Percentiles rank a stretch among this genome's conserved stretches.
Evolutionary conservation across 257 asterid species (phyloP).

Genomic region (Salvia splendens): DNA sequence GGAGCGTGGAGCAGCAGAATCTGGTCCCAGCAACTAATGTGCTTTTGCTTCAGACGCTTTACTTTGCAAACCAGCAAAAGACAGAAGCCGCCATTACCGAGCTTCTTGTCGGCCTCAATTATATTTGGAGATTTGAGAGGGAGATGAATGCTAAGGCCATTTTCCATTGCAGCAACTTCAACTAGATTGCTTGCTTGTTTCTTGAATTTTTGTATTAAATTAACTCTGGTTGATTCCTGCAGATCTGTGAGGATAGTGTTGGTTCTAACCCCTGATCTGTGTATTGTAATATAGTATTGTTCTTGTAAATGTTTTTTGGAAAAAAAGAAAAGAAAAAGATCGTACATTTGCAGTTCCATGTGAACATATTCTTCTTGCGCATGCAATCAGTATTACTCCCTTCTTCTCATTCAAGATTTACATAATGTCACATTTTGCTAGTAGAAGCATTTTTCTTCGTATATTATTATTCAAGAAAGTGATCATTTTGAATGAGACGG

Average conservation of each 20-base stretch:
- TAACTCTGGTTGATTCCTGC: constrained; percentile 31
- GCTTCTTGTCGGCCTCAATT: constrained; percentile 86
- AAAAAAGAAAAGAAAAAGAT: neutral
- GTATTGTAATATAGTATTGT: constrained; percentile 46
- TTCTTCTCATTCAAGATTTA: too few relatives aligned
- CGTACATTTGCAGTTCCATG: constrained; percentile 44
- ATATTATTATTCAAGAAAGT: too few relatives aligned
- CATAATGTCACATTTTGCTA: too few relatives aligned
- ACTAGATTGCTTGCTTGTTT: neutral
- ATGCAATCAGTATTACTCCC: constrained; percentile 37
- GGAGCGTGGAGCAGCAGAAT: constrained; percentile 89
- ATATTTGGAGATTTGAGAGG: constrained; percentile 95
- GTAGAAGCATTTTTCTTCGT: too few relatives aligned
- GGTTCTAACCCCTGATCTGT: constrained; percentile 45
- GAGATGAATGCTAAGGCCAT: constrained; percentile 89
- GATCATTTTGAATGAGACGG: too few relatives aligned
- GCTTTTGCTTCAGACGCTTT: constrained; percentile 65
- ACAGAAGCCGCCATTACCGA: constrained; percentile 97
- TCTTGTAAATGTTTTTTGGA: constrained; percentile 45
- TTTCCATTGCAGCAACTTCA: constrained; percentile 54
- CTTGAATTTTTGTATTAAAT: constrained; percentile 28
- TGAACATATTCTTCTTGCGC: constrained; percentile 54
- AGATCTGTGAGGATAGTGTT: constrained; percentile 51
- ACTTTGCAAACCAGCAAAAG: constrained; percentile 78
- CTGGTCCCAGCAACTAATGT: constrained; percentile 64